phyloP scores from a whole-genome alignment of 352 stramenopile genomes.

The Phytophthora syringae region DNA sequence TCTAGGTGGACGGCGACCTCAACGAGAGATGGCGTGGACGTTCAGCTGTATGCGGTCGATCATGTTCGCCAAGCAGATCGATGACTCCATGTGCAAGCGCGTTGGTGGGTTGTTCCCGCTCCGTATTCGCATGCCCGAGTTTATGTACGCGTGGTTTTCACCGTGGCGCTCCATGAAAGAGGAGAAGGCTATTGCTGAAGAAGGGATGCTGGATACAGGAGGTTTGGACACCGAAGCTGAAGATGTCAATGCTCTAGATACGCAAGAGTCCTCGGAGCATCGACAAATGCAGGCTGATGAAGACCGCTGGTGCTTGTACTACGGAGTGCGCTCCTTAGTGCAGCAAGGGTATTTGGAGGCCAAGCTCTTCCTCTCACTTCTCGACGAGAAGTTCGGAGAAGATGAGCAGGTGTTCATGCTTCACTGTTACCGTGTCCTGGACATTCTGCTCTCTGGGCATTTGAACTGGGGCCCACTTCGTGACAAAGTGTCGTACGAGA shows the following conservation, averaged over 20 bases:
- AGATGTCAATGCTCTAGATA: conserved; percentile 19
- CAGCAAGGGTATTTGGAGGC: conserved; percentile 89
- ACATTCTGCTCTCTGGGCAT: conserved; percentile 65
- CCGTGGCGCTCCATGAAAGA: conserved; percentile 70
- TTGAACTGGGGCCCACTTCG: conserved; percentile 74
- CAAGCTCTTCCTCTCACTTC: conserved; percentile 90
- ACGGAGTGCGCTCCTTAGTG: conserved; percentile 88
- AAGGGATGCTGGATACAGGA: conserved; percentile 3
- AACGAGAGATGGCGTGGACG: conserved; percentile 85
- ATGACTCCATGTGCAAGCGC: conserved; percentile 77
- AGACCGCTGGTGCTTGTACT: conserved; percentile 94
- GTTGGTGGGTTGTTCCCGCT: conserved; percentile 50
- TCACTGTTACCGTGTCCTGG: conserved; percentile 87
- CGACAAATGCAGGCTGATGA: conserved; percentile 79
- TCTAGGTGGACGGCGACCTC: conserved; percentile 78
- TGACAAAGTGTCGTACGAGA: conserved; percentile 59
- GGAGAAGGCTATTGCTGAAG: conserved; percentile 56
- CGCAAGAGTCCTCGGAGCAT: conserved; percentile 35
- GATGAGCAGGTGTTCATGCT: conserved; percentile 92
- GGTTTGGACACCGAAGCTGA: conserved; percentile 7
- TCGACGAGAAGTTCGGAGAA: conserved; percentile 94
- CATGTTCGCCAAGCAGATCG: conserved; percentile 87
- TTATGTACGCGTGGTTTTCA: conserved; percentile 94
- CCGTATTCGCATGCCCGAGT: conserved; percentile 92
- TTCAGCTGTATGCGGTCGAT: conserved; percentile 92